phyloP scores from a whole-genome alignment of 2,329 filamentous ascomycete species.

The Fusarium sp. region DNA sequence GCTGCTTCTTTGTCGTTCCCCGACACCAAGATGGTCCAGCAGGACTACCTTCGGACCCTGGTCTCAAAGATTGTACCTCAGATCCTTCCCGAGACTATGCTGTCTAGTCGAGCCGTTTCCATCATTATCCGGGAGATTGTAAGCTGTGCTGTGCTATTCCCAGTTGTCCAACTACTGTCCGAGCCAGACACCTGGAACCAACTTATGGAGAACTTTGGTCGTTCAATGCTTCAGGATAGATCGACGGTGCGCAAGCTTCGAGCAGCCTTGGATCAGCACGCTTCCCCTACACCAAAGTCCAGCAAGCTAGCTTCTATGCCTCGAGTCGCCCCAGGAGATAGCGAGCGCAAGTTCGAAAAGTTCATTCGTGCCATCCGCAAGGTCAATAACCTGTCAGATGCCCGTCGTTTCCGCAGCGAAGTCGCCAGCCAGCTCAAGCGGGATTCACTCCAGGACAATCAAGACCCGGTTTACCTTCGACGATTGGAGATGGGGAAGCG shows the following conservation, averaged over 20 bases:
- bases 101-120: conserved; percentile 83
- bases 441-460: conserved; percentile 80
- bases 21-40: conserved; percentile 86
- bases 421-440: conserved; percentile 91
- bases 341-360: conserved; percentile 92
- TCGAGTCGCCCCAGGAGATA: conserved; percentile 83
- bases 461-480: conserved; percentile 88
- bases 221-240: conserved; percentile 90
- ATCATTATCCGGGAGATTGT: conserved; percentile 89
- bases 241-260: conserved; percentile 94
- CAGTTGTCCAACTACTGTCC: conserved; percentile 81
- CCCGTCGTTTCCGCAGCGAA: conserved; percentile 90
- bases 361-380: conserved; percentile 92
- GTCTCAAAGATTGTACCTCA: conserved; percentile 78
- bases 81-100: conserved; percentile 78
- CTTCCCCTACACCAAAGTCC: conserved; percentile 79
- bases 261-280: conserved; percentile 93
- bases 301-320: conserved; percentile 79
- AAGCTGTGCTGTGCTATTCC: conserved; percentile 89
- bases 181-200: conserved; percentile 99
- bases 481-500: conserved; percentile 92
- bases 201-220: conserved; percentile 88
- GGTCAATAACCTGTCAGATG: conserved; percentile 92
- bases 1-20: conserved; percentile 86
- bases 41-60: conserved; percentile 87